Evolutionary conservation across 2,329 filamentous ascomycete species (phyloP).

Genomic region (Diaporthe ilicicola): DNA sequence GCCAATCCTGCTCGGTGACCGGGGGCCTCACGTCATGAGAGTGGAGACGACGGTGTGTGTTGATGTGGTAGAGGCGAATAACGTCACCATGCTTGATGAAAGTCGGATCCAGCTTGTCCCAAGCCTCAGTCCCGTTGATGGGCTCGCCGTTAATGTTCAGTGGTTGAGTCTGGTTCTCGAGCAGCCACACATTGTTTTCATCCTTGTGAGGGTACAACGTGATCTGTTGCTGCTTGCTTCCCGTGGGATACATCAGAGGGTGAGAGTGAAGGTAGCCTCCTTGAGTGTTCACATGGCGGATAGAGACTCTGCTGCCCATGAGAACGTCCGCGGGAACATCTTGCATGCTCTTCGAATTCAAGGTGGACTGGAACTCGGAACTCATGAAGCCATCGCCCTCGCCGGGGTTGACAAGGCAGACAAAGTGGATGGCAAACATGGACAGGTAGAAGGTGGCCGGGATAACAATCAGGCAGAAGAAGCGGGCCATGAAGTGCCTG

Average conservation of each 20-base stretch:
- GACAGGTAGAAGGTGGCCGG: constrained; percentile 90
- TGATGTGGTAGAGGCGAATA: constrained; percentile 82
- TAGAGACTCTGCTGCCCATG: constrained; percentile 83
- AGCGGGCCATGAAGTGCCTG: constrained; percentile 92
- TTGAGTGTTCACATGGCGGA: constrained; percentile 96
- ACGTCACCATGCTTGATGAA: constrained; percentile 83
- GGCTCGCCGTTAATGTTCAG: constrained; percentile 77
- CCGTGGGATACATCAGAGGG: constrained; percentile 94
- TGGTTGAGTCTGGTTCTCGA: constrained; percentile 97
- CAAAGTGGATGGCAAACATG: constrained; percentile 97
- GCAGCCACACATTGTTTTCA: constrained; percentile 92
- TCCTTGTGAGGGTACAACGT: constrained; percentile 99
- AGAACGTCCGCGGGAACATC: constrained; percentile 93
- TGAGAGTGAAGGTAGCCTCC: constrained; percentile 98
- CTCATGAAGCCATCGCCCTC: constrained; percentile 99
- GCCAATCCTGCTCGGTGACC: constrained; percentile 89
- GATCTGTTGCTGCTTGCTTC: constrained; percentile 98
- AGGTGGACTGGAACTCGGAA: constrained; percentile 96
- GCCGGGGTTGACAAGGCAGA: constrained; percentile 91
- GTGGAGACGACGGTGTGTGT: constrained; percentile 89
- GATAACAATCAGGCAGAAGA: constrained; percentile 91
- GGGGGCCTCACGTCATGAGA: constrained; percentile 93
- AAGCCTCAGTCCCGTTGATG: constrained; percentile 83
- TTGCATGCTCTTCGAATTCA: constrained; percentile 97
- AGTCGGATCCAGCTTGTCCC: constrained; percentile 76